phyloP scores from a whole-genome alignment of 768 basidiomycete species.

The Tephrocybe sp. region DNA sequence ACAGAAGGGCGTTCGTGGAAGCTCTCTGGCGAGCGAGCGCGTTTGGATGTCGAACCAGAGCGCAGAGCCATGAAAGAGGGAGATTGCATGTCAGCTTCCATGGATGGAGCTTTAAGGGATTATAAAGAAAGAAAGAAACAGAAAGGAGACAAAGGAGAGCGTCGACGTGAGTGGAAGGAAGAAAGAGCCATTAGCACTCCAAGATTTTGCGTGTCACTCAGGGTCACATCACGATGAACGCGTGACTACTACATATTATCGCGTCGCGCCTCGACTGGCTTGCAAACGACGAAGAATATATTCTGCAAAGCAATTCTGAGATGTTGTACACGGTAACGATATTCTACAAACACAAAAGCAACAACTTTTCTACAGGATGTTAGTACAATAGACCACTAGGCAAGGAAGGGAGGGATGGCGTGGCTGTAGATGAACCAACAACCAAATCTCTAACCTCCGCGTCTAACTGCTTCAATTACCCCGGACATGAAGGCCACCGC shows the following conservation, averaged over 20 bases:
- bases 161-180: background rate
- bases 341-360: slow-evolving; percentile 7
- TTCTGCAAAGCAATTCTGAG: background rate
- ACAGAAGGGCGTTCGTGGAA: slow-evolving; percentile 58
- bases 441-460: slow-evolving; percentile 1
- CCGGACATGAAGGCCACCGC: slow-evolving; percentile 58
- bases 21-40: slow-evolving; percentile 61
- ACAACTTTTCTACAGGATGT: slow-evolving; percentile 9
- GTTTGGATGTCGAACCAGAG: slow-evolving; percentile 38
- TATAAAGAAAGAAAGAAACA: slow-evolving; percentile 10
- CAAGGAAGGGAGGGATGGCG: background rate
- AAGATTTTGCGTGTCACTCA: slow-evolving; percentile 4
- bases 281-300: background rate
- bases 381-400: slow-evolving; percentile 7
- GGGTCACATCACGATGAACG: slow-evolving; percentile 10
- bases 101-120: slow-evolving; percentile 15
- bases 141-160: slow-evolving; percentile 1
- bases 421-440: slow-evolving; percentile 2
- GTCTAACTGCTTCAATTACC: slow-evolving; percentile 26
- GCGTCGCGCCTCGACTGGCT: background rate
- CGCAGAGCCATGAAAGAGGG: slow-evolving; percentile 39
- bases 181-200: slow-evolving; percentile 1
- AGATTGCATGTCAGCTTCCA: slow-evolving; percentile 61
- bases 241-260: slow-evolving; percentile 2
- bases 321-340: slow-evolving; percentile 1